phyloP scores from a whole-genome alignment of 1,284 basidiomycete genomes.

The Apiotrichum laibachii region DNA sequence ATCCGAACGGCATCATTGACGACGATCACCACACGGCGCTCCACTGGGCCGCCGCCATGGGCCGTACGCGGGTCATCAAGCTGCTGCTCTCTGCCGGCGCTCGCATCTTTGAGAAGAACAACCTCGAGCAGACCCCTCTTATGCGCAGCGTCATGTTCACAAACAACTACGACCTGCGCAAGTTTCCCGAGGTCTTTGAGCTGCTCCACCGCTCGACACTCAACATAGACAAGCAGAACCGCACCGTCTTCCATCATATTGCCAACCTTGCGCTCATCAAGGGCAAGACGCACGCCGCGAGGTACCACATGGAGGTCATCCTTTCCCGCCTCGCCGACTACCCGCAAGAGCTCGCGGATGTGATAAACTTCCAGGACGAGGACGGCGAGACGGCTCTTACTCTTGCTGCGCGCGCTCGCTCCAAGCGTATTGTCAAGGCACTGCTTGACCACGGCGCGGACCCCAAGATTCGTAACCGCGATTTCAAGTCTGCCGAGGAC shows the following conservation, averaged over 20 bases:
- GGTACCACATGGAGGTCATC: constrained; percentile 99
- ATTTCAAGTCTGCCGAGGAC: constrained; percentile 96
- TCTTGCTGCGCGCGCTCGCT: constrained; percentile 91
- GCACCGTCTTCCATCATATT: constrained; percentile 98
- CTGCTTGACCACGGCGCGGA: constrained; percentile 96
- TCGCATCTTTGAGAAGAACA: constrained; percentile 96
- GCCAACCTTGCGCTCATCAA: constrained; percentile 98
- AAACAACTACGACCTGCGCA: constrained; percentile 99
- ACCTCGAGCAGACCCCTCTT: constrained; percentile 91
- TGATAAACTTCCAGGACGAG: constrained; percentile 99
- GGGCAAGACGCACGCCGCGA: constrained; percentile 93
- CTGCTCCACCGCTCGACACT: constrained; percentile 93
- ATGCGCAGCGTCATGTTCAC: constrained; percentile 99
- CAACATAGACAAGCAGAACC: constrained; percentile 97
- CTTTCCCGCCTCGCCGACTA: constrained; percentile 87
- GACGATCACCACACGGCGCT: constrained; percentile 97
- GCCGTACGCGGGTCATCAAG: constrained; percentile 93
- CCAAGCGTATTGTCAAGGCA: constrained; percentile 93
- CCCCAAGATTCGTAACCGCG: constrained; percentile 90
- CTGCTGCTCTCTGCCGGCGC: constrained; percentile 90
- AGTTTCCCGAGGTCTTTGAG: constrained; percentile 97
- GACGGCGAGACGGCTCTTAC: constrained; percentile 98
- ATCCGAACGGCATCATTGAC: constrained; percentile 95
- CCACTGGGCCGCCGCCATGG: constrained; percentile 99
- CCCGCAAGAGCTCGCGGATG: constrained; percentile 93